Evolutionary conservation across 768 basidiomycete genomes (phyloP).

Genomic region (Pleurotus djamor): DNA sequence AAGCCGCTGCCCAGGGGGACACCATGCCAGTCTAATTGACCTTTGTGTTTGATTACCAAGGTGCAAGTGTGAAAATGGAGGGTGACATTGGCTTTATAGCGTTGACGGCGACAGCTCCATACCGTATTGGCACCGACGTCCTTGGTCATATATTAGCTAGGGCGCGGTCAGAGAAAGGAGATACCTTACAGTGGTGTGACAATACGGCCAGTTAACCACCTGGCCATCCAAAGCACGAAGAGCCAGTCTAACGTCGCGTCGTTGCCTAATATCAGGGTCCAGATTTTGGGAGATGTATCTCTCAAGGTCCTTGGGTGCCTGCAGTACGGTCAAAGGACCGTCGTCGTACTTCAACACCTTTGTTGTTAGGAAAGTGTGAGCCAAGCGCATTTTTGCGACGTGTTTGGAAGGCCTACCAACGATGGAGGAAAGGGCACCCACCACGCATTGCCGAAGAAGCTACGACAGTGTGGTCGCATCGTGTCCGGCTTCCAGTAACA

Average conservation of each 20-base stretch:
- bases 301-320: constrained; percentile 48
- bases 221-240: constrained; percentile 66
- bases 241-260: constrained; percentile 58
- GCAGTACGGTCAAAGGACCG: constrained; percentile 47
- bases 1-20: constrained; percentile 71
- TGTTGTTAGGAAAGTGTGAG: background rate
- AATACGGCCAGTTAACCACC: constrained; percentile 62
- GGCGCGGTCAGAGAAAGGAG: background rate
- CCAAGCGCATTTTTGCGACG: background rate
- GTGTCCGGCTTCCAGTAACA: constrained; percentile 57
- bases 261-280: constrained; percentile 39
- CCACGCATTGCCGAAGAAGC: constrained; percentile 76
- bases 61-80: constrained; percentile 43
- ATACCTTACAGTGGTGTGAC: constrained; percentile 46
- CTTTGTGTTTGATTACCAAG: constrained; percentile 51
- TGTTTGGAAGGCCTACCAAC: constrained; percentile 38
- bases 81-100: constrained; percentile 51
- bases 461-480: constrained; percentile 32
- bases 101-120: constrained; percentile 41
- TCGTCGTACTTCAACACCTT: constrained; percentile 62
- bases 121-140: constrained; percentile 42
- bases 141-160: constrained; percentile 21
- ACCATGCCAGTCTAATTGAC: constrained; percentile 48
- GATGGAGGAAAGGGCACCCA: constrained; percentile 80
- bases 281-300: constrained; percentile 64